phyloP scores from a whole-genome alignment of 2,329 filamentous ascomycete genomes.

The Acrocalymma vagum region DNA sequence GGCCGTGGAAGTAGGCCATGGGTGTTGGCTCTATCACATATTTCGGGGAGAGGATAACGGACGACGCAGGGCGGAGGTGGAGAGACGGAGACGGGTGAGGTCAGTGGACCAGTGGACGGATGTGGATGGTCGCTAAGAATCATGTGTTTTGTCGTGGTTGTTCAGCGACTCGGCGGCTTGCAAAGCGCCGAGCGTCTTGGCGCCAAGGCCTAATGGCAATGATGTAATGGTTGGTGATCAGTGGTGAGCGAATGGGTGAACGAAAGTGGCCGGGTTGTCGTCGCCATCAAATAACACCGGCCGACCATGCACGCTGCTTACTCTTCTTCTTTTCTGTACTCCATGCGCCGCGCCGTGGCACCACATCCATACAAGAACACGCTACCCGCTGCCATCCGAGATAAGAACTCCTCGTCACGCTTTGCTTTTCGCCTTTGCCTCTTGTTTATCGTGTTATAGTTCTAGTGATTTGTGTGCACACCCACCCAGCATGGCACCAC shows the following conservation, averaged over 20 bases:
- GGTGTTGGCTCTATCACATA: conserved; percentile 37
- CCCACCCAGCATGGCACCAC: conserved; percentile 28
- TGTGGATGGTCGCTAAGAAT: conserved; percentile 7
- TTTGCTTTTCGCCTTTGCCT: conserved; percentile 19
- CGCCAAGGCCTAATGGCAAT: conserved; percentile 9
- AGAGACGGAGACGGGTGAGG: conserved; percentile 24
- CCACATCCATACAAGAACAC: conserved; percentile 20
- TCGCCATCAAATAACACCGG: conserved; percentile 5
- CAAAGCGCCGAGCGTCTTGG: conserved; percentile 11
- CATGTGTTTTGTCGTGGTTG: conserved; percentile 7
- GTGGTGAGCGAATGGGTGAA: conserved; percentile 10
- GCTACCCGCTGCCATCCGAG: conserved; percentile 34
- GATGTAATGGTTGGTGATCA: no score
- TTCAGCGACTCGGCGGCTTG: conserved; percentile 8
- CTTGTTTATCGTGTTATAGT: no score
- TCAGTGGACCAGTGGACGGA: conserved; percentile 20
- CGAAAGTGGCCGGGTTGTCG: no score
- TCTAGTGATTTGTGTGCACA: no score
- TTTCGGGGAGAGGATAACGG: conserved; percentile 16
- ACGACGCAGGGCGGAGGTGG: conserved; percentile 4
- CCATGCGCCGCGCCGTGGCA: neutral
- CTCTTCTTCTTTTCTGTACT: conserved; percentile 3
- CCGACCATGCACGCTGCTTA: conserved; percentile 25
- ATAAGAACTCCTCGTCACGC: conserved; percentile 23
- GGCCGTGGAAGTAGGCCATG: conserved; percentile 33